Percentiles rank a stretch among this genome's conserved stretches.
phyloP scores from a whole-genome alignment of 2,329 filamentous ascomycete species.

The Calonectria ilicicola region DNA sequence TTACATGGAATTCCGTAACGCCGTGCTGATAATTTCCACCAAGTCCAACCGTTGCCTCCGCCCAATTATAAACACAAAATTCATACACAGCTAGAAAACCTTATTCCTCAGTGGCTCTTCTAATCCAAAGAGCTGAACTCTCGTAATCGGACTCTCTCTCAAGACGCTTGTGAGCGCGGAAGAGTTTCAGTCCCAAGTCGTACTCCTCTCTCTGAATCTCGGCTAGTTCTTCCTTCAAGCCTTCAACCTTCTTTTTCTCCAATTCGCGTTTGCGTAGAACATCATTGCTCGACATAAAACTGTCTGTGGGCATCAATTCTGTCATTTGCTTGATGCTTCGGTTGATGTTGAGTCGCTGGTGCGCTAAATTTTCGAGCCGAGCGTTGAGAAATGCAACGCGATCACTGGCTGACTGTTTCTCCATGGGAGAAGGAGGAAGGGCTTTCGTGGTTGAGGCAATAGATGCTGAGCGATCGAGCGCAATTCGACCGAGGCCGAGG shows the following conservation, averaged over 20 bases:
- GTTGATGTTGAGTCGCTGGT: constrained; percentile 78
- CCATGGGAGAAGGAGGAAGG: constrained; percentile 71
- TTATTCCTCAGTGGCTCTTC: constrained; percentile 74
- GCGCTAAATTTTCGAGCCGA: constrained; percentile 72
- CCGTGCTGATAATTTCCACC: constrained; percentile 31
- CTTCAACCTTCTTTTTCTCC: constrained; percentile 75
- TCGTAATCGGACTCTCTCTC: constrained; percentile 76
- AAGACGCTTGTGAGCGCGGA: constrained; percentile 79
- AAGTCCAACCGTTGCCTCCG: constrained; percentile 8
- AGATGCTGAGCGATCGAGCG: constrained; percentile 44
- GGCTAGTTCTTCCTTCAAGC: constrained; percentile 73
- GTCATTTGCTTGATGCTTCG: constrained; percentile 82
- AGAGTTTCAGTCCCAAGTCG: constrained; percentile 80
- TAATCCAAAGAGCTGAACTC: constrained; percentile 80
- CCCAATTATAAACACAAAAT: constrained; percentile 20
- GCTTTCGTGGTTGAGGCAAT: constrained; percentile 64
- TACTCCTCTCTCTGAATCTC: constrained; percentile 83
- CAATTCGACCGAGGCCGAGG: background rate
- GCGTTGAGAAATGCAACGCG: constrained; percentile 76
- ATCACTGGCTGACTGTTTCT: constrained; percentile 67
- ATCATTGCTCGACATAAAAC: constrained; percentile 74
- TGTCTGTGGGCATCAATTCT: constrained; percentile 80
- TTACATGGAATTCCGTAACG: constrained; percentile 39
- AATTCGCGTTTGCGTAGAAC: constrained; percentile 67
- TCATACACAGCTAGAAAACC: background rate